A percentile compares a stretch with the other conserved stretches of the same genome.
Conservation (phyloP, 2,329 filamentous ascomycete genomes). For the Dactylellina parvicollis region DNA sequence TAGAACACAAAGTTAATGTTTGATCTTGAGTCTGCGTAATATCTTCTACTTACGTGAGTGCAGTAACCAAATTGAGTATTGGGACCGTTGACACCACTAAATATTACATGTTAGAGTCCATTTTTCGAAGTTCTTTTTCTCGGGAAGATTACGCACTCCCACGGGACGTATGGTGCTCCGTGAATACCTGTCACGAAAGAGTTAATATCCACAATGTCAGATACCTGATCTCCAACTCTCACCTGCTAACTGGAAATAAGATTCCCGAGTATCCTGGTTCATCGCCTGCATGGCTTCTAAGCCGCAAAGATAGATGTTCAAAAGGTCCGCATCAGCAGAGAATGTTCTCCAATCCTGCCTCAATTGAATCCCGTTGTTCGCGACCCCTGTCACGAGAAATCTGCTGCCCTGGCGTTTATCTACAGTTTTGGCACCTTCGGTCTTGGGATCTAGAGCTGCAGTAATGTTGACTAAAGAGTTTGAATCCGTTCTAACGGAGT, state of each 20-base stretch:
- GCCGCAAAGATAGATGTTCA: conserved; percentile 48
- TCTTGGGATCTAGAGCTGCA: neutral
- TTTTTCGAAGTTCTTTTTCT: neutral
- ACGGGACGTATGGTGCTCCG: conserved; percentile 39
- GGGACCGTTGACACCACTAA: conserved; percentile 15
- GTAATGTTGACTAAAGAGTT: neutral
- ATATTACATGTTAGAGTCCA: neutral
- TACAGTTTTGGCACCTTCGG: neutral
- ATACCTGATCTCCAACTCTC: no score
- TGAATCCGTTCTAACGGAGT: neutral
- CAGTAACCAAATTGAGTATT: conserved; percentile 36
- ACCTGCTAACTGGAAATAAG: conserved; percentile 43
- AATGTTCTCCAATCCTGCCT: conserved; percentile 39
- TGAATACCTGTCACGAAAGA: conserved; percentile 33
- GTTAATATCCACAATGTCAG: neutral
- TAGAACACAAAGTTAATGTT: conserved; percentile 4
- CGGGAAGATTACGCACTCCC: conserved; percentile 36
- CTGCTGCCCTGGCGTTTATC: conserved; percentile 31
- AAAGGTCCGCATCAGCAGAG: conserved; percentile 25
- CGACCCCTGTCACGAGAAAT: conserved; percentile 37
- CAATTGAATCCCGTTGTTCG: conserved; percentile 30
- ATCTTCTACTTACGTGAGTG: conserved; percentile 29
- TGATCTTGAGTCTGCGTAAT: neutral
- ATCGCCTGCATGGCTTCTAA: conserved; percentile 41
- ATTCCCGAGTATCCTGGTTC: conserved; percentile 29